Conservation (phyloP, 257 asterid species). For the Euphrasia confusa region DNA sequence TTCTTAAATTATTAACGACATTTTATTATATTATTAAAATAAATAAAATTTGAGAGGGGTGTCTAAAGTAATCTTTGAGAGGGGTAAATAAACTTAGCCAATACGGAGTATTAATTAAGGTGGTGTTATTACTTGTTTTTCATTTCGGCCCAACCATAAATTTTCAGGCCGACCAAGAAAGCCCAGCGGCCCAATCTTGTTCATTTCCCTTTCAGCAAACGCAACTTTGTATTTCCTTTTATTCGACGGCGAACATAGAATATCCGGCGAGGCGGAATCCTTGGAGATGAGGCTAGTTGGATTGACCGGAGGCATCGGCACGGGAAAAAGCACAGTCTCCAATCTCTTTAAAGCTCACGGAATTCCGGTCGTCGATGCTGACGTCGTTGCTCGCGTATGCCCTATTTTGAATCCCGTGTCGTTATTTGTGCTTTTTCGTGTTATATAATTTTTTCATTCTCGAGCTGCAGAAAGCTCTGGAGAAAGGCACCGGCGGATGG, state of each 20-base stretch:
- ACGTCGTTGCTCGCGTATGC: slow-evolving; percentile 75
- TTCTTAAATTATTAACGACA: too few species aligned
- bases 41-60: too few species aligned
- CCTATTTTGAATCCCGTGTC: not conserved
- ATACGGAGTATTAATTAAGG: too few species aligned
- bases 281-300: slow-evolving; percentile 78
- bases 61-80: too few species aligned
- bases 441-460: not conserved
- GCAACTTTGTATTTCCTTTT: not conserved
- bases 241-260: not conserved
- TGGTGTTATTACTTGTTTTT: too few species aligned
- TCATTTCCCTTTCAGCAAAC: not conserved
- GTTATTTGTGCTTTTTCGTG: not conserved
- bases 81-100: too few species aligned
- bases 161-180: too few species aligned
- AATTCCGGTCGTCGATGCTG: slow-evolving; percentile 83
- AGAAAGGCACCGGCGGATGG: slow-evolving; percentile 87
- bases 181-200: too few species aligned
- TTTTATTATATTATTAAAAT: too few species aligned
- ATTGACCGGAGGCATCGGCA: slow-evolving; percentile 80
- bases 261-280: slow-evolving; percentile 1
- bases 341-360: slow-evolving; percentile 71
- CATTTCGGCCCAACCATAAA: too few species aligned
- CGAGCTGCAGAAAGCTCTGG: slow-evolving; percentile 32
- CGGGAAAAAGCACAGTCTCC: slow-evolving; percentile 92